Conservation (phyloP, 805 yeast species). For the Candida railenensis region DNA sequence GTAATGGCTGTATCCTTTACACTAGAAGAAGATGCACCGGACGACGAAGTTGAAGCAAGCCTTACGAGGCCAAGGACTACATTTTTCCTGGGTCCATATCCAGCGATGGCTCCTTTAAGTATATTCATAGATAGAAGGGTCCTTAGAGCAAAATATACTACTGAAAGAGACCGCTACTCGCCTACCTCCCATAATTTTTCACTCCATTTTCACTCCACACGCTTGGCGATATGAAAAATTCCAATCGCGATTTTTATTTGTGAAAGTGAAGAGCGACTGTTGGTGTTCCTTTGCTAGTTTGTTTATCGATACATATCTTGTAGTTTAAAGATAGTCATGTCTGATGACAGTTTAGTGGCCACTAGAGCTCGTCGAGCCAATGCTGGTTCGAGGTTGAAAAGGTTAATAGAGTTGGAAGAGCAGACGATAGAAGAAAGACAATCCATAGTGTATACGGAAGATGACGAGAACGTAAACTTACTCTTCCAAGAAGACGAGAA, state of each 20-base stretch:
- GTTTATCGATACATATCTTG: too few relatives aligned
- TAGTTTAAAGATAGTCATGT: too few relatives aligned
- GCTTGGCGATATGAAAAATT: neutral
- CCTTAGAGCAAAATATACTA: too few relatives aligned
- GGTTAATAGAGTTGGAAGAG: conserved; percentile 70
- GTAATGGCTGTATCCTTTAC: conserved; percentile 40
- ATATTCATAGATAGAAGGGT: neutral
- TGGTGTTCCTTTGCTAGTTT: too few relatives aligned
- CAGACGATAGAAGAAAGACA: conserved; percentile 33
- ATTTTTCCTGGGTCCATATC: neutral
- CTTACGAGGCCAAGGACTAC: neutral
- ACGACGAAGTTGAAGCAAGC: neutral
- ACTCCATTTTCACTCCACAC: neutral
- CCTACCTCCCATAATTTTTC: too few relatives aligned
- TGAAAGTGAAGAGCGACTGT: too few relatives aligned
- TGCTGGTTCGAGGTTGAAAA: conserved; percentile 84
- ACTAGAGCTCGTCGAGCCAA: conserved; percentile 78
- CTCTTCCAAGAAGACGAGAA: conserved; percentile 57
- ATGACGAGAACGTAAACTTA: conserved; percentile 72
- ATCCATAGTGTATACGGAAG: conserved; percentile 45
- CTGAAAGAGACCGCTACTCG: too few relatives aligned
- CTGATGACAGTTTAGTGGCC: conserved; percentile 61
- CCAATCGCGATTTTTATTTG: neutral
- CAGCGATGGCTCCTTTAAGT: neutral
- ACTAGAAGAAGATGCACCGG: too few relatives aligned